Percentiles rank a stretch among this genome's conserved stretches.
Conservation (phyloP, 2,329 filamentous ascomycete genomes). For the Diaporthe amygdali region DNA sequence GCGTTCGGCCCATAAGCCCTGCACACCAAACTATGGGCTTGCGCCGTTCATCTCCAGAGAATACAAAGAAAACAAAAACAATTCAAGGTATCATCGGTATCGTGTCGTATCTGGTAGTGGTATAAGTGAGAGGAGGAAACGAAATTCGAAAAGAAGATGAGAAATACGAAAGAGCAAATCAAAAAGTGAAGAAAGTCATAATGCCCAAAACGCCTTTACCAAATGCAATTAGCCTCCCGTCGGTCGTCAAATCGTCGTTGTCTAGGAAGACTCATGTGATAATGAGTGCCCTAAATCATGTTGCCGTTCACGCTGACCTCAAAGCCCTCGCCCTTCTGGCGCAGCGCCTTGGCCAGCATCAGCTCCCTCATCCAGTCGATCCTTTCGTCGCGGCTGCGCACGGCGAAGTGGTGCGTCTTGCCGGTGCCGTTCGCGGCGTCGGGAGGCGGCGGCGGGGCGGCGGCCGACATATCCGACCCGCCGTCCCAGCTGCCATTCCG, state of each 20-base stretch:
- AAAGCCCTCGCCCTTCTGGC: conserved; percentile 83
- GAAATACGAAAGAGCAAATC: conserved; percentile 20
- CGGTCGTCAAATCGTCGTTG: conserved; percentile 1
- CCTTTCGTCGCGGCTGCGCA: conserved; percentile 83
- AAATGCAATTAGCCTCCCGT: conserved; percentile 19
- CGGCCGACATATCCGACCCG: conserved; percentile 20
- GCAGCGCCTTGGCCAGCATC: conserved; percentile 87
- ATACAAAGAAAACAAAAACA: not conserved
- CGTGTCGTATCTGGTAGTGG: conserved; percentile 22
- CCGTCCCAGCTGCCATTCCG: conserved; percentile 27
- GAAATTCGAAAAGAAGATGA: not conserved
- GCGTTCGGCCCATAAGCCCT: conserved; percentile 4
- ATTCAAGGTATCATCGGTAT: conserved; percentile 29
- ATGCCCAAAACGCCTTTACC: conserved; percentile 20
- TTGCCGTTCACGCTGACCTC: conserved; percentile 83
- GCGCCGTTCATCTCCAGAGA: conserved; percentile 17
- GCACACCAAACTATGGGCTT: conserved; percentile 9
- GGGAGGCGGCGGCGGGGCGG: conserved; percentile 35
- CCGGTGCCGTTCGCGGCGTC: conserved; percentile 65
- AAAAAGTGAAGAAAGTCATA: conserved; percentile 21
- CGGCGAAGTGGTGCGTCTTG: conserved; percentile 94
- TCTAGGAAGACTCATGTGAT: not conserved
- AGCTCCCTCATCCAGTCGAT: conserved; percentile 98
- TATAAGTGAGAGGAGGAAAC: conserved; percentile 19
- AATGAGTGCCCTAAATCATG: conserved; percentile 60